Evolutionary conservation across 768 basidiomycete species (phyloP), one percentile per base, ranked within the genome.

Genomic region (Arthromyces matolae): DNA sequence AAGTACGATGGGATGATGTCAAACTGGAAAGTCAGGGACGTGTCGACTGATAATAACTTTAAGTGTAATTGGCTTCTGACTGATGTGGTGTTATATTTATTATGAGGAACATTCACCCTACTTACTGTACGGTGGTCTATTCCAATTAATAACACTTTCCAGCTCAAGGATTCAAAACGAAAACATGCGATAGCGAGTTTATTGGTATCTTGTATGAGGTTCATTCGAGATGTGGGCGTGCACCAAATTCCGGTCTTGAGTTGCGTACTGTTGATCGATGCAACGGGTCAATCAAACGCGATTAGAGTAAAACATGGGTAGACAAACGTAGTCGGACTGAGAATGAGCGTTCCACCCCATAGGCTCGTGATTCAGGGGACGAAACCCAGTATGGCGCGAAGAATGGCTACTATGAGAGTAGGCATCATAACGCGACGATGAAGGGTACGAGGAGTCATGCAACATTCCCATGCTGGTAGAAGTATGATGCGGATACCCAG

Each of bases 271-370:
- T 55, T 61, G 39, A 29, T 41, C 22, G 20, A 29, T n/a, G n/a
- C 28, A 42, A 37, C 42, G 42, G 28, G 4, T 28, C 45, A 39
- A 43, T 22, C 4, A 13, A 25, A 14, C 20, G 27, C 2, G 10
- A 27, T 34, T 10, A 23, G 12, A 20, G 44, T 27, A 7, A 35
- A 46, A 43, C 29, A 36, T 28, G 28, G 2, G 38, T 42, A 32
- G 4, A 69, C 84, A 70, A 65, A 89, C 87, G 63, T 79, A 88
- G 37, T 87, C 82, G 60, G 77, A 70, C 31, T 75, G 42, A 32
- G 49, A 10, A 39, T 50, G 60, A n/a, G 76, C 69, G 41, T 70
- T 69, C 83, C 83, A 85, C 40, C 70, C 69, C 50, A 74, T 58
- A 47, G 71, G 60, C 42, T 76, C 74, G 50, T 80, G 76, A 38